Evolutionary conservation across 345 rosid genomes (phyloP).

Genomic region (Syzygium jambos): DNA sequence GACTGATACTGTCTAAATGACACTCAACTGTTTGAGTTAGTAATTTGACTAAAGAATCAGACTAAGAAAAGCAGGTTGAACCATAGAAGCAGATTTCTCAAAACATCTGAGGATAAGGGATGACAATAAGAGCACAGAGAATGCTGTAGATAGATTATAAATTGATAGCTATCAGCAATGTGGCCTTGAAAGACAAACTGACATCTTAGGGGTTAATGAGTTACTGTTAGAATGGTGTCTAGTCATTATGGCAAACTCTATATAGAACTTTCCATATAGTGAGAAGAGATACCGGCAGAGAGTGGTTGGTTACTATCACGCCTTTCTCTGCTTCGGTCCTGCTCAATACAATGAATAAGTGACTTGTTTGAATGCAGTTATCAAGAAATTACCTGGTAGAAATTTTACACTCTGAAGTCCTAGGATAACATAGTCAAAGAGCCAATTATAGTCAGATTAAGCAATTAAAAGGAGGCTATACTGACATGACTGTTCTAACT

Average conservation of each 20-base stretch:
- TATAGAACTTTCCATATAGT: background rate
- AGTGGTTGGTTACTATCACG: slow-evolving; percentile 76
- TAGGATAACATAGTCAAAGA: background rate
- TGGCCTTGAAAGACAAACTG: background rate
- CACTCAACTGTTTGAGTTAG: background rate
- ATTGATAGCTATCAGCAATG: background rate
- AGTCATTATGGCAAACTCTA: background rate
- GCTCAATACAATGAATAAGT: slow-evolving; percentile 2
- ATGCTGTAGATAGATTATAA: background rate
- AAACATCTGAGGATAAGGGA: background rate
- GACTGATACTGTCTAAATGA: background rate
- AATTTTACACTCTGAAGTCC: background rate
- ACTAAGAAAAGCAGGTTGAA: background rate
- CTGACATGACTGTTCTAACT: background rate
- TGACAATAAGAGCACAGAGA: background rate
- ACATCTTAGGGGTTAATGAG: background rate
- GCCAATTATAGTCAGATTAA: background rate
- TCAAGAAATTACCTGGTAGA: background rate
- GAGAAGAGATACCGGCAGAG: slow-evolving; percentile 54
- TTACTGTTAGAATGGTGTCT: background rate
- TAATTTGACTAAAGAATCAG: background rate
- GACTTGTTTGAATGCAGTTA: background rate
- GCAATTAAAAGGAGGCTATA: background rate
- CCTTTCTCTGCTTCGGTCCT: slow-evolving; percentile 98
- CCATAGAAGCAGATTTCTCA: background rate